Percentiles rank a stretch among this genome's conserved stretches.
phyloP scores from a whole-genome alignment of 1,284 basidiomycete genomes.

The Microbotryum silenes-acaulis region DNA sequence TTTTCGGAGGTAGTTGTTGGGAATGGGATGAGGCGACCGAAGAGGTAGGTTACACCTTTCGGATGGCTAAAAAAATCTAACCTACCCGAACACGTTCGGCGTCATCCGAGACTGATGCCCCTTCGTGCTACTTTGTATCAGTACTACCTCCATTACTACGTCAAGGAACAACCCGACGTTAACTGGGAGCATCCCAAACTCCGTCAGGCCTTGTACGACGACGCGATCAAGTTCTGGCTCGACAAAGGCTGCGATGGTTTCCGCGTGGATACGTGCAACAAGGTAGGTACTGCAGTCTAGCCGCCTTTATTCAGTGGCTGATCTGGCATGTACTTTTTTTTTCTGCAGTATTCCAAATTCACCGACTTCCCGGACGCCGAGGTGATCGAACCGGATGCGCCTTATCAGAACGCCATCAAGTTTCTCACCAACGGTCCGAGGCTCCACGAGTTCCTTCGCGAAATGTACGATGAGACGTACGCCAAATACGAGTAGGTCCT shows the following conservation, averaged over 20 bases:
- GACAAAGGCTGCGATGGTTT: constrained; percentile 67
- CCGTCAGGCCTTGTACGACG: constrained; percentile 43
- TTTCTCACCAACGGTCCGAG: constrained; percentile 45
- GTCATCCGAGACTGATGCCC: no score
- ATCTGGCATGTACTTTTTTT: no score
- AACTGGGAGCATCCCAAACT: constrained; percentile 60
- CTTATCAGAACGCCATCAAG: neutral
- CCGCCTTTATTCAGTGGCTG: no score
- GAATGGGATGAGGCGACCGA: constrained; percentile 59
- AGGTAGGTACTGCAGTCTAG: no score
- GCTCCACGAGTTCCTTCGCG: constrained; percentile 59
- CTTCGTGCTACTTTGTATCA: neutral
- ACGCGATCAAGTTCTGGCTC: constrained; percentile 65
- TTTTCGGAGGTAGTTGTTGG: constrained; percentile 68
- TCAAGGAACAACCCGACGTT: constrained; percentile 63
- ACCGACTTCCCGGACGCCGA: constrained; percentile 37
- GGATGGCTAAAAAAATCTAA: no score
- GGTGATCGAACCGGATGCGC: constrained; percentile 22
- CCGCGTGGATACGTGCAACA: constrained; percentile 38
- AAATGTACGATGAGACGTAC: constrained; percentile 57
- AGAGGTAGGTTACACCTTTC: constrained; percentile 39
- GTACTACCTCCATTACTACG: constrained; percentile 67
- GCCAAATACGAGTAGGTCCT: constrained; percentile 43
- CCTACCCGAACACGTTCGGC: no score
- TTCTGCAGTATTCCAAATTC: constrained; percentile 8